Percentiles rank a stretch among this genome's conserved stretches.
phyloP scores from a whole-genome alignment of 106 monocot species.

The Allium cepa region DNA sequence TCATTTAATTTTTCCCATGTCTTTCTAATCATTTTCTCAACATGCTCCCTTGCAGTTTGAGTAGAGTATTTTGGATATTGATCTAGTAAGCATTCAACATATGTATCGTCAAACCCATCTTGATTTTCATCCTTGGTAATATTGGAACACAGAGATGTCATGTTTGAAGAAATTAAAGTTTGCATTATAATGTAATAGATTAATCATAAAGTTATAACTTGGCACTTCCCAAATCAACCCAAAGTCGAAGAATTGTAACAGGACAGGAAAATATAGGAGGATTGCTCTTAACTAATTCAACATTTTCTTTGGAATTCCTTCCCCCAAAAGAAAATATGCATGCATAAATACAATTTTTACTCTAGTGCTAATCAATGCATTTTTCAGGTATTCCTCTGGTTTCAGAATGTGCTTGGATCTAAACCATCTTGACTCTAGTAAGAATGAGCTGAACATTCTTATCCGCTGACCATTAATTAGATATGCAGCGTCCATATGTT shows the following conservation, averaged over 20 bases:
- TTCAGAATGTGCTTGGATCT: conserved; percentile 13
- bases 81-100: conserved; percentile 31
- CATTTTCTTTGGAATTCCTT: conserved; percentile 15
- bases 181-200: too few relatives aligned
- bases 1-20: too few relatives aligned
- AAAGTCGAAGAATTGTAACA: conserved; percentile 41
- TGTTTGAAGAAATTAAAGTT: too few relatives aligned
- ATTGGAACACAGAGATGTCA: too few relatives aligned
- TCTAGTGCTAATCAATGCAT: conserved; percentile 26
- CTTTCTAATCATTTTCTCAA: too few relatives aligned
- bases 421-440: conserved; percentile 44
- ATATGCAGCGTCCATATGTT: not conserved
- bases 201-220: conserved; percentile 14
- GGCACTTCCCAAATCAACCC: conserved; percentile 56
- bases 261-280: conserved; percentile 13
- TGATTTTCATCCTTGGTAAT: conserved; percentile 38
- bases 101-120: conserved; percentile 51
- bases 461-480: conserved; percentile 14
- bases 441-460: conserved; percentile 24
- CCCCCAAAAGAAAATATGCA: conserved; percentile 25
- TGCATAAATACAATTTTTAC: conserved; percentile 14
- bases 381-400: conserved; percentile 26
- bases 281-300: conserved; percentile 3
- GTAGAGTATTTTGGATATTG: conserved; percentile 13
- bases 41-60: too few relatives aligned